Conservation (phyloP, 768 basidiomycete genomes). For the Tricholoma saponaceum region DNA sequence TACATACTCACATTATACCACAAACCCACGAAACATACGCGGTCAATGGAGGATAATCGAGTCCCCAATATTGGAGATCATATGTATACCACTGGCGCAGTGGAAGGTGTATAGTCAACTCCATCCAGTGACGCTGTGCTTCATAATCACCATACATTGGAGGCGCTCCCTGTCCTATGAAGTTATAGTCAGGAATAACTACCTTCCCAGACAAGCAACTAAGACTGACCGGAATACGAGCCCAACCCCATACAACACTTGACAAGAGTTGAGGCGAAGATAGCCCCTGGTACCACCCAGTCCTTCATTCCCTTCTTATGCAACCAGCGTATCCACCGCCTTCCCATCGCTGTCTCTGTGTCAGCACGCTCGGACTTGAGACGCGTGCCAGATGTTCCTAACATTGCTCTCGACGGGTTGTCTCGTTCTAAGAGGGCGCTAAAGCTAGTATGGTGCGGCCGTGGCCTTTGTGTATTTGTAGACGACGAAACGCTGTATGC, state of each 20-base stretch:
- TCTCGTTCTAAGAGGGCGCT: slow-evolving; percentile 38
- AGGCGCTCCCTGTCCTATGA: slow-evolving; percentile 59
- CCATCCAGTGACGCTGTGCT: slow-evolving; percentile 96
- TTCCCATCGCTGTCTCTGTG: slow-evolving; percentile 39
- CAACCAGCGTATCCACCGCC: slow-evolving; percentile 78
- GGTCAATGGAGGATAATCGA: slow-evolving; percentile 93
- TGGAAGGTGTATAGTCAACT: slow-evolving; percentile 77
- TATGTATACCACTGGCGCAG: slow-evolving; percentile 80
- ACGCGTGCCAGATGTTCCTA: slow-evolving; percentile 2
- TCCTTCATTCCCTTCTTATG: slow-evolving; percentile 57
- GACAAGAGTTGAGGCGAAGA: slow-evolving; percentile 52
- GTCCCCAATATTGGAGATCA: slow-evolving; percentile 87
- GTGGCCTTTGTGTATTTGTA: slow-evolving; percentile 14
- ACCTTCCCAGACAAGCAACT: not conserved
- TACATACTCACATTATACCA: slow-evolving; percentile 59
- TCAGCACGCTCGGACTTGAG: slow-evolving; percentile 7
- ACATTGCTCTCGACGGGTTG: not conserved
- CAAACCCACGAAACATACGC: slow-evolving; percentile 87
- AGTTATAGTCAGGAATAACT: not conserved
- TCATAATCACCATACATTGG: slow-evolving; percentile 93
- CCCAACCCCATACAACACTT: slow-evolving; percentile 73
- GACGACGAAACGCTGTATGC: slow-evolving; percentile 7
- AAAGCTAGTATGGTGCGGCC: slow-evolving; percentile 32
- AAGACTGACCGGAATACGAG: slow-evolving; percentile 74
- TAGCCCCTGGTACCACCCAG: slow-evolving; percentile 54